phyloP scores from a whole-genome alignment of 1,284 basidiomycete genomes.

The Rhodotorula sp. region DNA sequence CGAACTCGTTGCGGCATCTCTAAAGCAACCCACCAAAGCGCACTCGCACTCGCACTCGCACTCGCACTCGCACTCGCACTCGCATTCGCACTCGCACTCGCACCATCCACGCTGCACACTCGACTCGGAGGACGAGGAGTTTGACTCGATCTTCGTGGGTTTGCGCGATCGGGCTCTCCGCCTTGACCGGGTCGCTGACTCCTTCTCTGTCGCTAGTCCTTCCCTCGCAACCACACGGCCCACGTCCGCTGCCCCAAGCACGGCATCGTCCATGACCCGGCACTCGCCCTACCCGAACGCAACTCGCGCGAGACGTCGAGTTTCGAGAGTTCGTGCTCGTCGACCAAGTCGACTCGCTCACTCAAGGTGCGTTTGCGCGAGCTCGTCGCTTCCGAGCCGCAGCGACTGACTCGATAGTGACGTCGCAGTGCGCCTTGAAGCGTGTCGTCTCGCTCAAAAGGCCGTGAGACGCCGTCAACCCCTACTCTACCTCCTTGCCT shows the following conservation, averaged over 20 bases:
- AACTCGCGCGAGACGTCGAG: slow-evolving; percentile 5
- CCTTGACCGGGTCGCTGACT: background rate
- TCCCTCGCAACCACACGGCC: slow-evolving; percentile 22
- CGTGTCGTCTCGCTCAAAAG: background rate
- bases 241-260: slow-evolving; percentile 25
- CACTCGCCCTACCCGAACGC: slow-evolving; percentile 27
- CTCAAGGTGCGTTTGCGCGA: slow-evolving; percentile 3
- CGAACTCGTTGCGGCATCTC: background rate
- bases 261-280: slow-evolving; percentile 30
- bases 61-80: background rate
- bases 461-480: background rate
- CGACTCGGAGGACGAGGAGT: background rate
- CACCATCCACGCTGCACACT: background rate
- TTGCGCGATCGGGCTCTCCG: too few relatives aligned
- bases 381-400: too few relatives aligned
- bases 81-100: background rate
- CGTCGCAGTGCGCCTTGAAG: background rate
- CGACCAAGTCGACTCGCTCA: background rate
- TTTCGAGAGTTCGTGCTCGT: background rate
- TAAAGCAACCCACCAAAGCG: background rate
- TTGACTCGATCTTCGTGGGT: background rate
- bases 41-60: too few relatives aligned
- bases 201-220: slow-evolving; percentile 6
- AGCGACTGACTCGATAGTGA: background rate
- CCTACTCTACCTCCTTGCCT: background rate